phyloP scores from a whole-genome alignment of 1,284 basidiomycete species.

The Trametes polyzona region DNA sequence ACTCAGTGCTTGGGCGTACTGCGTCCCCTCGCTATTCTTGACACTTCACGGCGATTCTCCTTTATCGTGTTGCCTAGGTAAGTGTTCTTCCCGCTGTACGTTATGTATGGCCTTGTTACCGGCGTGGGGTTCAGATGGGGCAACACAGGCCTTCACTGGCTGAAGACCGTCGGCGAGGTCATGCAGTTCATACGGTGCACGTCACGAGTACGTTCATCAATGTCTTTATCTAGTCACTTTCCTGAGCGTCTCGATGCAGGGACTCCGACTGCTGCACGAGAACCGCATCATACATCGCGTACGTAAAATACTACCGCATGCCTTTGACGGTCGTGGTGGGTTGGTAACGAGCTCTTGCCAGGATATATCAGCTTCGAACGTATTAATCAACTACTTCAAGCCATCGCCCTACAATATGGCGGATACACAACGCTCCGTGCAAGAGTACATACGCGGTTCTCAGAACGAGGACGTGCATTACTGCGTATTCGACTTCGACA shows the following conservation, averaged over 20 bases:
- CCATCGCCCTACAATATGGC: too few relatives aligned
- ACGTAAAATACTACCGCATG: background rate
- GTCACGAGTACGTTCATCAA: background rate
- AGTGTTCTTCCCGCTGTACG: background rate
- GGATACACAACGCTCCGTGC: background rate
- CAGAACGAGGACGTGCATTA: background rate
- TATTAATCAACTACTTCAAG: constrained; percentile 5
- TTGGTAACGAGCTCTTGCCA: background rate
- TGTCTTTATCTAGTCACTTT: too few relatives aligned
- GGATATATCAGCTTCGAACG: constrained; percentile 6
- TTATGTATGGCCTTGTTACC: too few relatives aligned
- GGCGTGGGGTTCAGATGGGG: background rate
- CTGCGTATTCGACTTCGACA: constrained; percentile 12
- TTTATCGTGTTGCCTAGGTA: constrained; percentile 8
- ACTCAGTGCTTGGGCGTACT: background rate
- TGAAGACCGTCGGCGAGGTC: constrained; percentile 1
- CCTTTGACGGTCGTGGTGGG: too few relatives aligned
- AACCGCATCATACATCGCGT: constrained; percentile 1
- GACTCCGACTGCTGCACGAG: background rate
- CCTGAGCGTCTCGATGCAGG: background rate
- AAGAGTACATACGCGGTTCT: background rate
- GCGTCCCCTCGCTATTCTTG: constrained; percentile 4
- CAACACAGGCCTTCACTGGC: background rate
- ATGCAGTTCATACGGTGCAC: constrained; percentile 7
- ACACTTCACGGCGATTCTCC: constrained; percentile 1